Conservation (phyloP, 768 basidiomycete genomes). For the Flagelloscypha sp. region DNA sequence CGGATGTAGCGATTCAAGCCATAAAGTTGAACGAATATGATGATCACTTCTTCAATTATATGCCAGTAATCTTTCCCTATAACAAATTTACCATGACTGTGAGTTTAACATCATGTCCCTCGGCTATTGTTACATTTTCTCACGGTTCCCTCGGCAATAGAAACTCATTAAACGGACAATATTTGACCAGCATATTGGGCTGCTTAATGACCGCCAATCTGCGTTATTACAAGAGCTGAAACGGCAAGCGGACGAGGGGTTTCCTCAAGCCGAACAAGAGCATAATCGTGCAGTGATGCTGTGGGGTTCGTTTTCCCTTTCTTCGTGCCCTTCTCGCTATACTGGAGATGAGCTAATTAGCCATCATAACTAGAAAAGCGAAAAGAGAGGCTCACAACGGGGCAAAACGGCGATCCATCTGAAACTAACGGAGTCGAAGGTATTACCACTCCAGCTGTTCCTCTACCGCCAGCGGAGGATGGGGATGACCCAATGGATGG, state of each 20-base stretch:
- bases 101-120: no score
- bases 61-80: conserved; percentile 86
- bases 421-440: conserved; percentile 21
- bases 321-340: conserved; percentile 1
- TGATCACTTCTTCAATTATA: conserved; percentile 83
- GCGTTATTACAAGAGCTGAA: conserved; percentile 56
- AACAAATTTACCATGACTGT: conserved; percentile 93
- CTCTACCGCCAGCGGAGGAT: conserved; percentile 41
- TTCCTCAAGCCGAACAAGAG: conserved; percentile 63
- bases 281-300: conserved; percentile 61
- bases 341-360: conserved; percentile 12
- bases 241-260: conserved; percentile 54
- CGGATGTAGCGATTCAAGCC: conserved; percentile 67
- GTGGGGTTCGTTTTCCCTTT: conserved; percentile 47
- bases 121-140: no score
- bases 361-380: no score
- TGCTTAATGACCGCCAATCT: conserved; percentile 62
- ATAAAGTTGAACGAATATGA: conserved; percentile 83
- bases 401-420: conserved; percentile 5
- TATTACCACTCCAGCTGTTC: conserved; percentile 32
- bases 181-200: conserved; percentile 60
- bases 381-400: conserved; percentile 22
- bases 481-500: conserved; percentile 18
- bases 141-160: conserved; percentile 32
- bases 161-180: conserved; percentile 93